Conservation (phyloP, 2,329 filamentous ascomycete genomes). For the Lachnellula willkommii region DNA sequence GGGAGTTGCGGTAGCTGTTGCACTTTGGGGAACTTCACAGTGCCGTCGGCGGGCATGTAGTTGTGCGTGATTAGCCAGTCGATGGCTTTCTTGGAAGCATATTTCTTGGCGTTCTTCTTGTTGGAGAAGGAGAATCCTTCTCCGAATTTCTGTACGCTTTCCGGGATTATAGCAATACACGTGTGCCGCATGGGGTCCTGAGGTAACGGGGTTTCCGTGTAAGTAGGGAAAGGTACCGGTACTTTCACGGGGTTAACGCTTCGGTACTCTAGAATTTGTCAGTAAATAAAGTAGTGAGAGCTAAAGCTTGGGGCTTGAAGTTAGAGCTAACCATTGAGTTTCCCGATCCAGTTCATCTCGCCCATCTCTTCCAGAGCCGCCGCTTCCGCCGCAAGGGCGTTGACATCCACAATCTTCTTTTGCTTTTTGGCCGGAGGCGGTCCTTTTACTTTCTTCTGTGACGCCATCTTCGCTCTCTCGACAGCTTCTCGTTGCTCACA, state of each 20-base stretch:
- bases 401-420: conserved; percentile 9
- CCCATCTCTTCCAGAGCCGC: conserved; percentile 21
- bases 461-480: not conserved
- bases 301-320: not conserved
- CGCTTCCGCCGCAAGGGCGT: conserved; percentile 10
- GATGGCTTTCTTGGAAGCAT: conserved; percentile 29
- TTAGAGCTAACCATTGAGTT: conserved; percentile 20
- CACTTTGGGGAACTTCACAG: conserved; percentile 23
- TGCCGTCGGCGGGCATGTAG: conserved; percentile 25
- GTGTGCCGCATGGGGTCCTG: conserved; percentile 15
- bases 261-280: conserved; percentile 24
- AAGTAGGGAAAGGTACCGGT: conserved; percentile 6
- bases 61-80: conserved; percentile 29
- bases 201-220: conserved; percentile 4
- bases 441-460: not conserved
- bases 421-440: conserved; percentile 10
- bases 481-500: conserved; percentile 7
- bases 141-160: conserved; percentile 21
- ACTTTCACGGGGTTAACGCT: conserved; percentile 7
- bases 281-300: not conserved
- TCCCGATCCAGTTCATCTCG: conserved; percentile 29
- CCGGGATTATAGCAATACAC: conserved; percentile 20
- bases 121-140: conserved; percentile 13
- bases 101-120: conserved; percentile 31
- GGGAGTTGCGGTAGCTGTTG: not conserved